Base-by-base conservation (phyloP, 371 early-diverging fungal genomes). In the Encephalitozoon hellem region DNA sequence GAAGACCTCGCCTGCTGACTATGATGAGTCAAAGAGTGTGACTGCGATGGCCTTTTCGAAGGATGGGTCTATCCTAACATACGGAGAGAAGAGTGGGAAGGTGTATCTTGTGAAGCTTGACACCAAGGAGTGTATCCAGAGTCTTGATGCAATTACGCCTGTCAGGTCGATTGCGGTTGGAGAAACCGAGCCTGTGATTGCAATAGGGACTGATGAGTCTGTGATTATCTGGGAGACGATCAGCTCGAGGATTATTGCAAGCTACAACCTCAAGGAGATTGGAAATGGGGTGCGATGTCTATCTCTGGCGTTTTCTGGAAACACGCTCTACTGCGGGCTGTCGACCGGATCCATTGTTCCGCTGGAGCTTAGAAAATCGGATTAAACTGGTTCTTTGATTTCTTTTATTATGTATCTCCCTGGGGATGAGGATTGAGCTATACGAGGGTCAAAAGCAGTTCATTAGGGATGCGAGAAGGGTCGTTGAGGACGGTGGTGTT, bases 181-280 rank as follows among this genome's bases (percentile, higher is more conserved):
- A 34, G 47, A 76, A 25, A 78, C 78, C 45, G 82, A 81, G 21
- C 69, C 78, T 49, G 54, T 77, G 55, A 55, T 85, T n/a, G 83
- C 83, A 8, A 67, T 77, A 49, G 82, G 78, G 51, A 83, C 81
- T 18, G 78, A 80, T 15, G 77, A 77, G 41, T 47, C 72, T 4
- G 77, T 85, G 15, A 41, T 75, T 25, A 43, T 85, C 3, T 85
- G 83, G 81, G 83, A 85, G 55, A 76, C 83, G n/a, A 45, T 80
- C 45, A 77, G 49, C 34, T 72, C 77, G 28, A 75, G 76, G 26
- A 28, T 75, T 28, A 52, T 82, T 21, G 74, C 69, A 15, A 74
- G 67, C n/a, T 45, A 74, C 25, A 78, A 71, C 41, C 47, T 75
- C 30, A 23, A 59, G 25, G 71, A 34, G 38, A 66, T 73, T 34